These are phyloP conservation scores for Hemisphaericaspora xylofermentans DNA, from an alignment of 1,139 yeast species.

Conservation along the genomic window DNA sequence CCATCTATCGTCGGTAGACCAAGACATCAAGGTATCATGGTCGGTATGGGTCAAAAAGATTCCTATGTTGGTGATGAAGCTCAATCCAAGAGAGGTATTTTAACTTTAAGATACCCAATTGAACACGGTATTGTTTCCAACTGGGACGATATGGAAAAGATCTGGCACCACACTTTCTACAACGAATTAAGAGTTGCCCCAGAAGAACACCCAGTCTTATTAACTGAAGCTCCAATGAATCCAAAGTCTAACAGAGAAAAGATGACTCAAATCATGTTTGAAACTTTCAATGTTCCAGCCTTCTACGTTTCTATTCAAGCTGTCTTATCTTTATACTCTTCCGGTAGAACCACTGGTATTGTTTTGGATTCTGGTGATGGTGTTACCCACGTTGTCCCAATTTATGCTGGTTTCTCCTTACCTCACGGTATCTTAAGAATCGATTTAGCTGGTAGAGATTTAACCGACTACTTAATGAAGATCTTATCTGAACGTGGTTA, in stretches of 20 bases:
- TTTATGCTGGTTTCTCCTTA: slow-evolving; percentile 98
- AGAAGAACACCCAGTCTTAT: slow-evolving; percentile 97
- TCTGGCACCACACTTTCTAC: slow-evolving; percentile 98
- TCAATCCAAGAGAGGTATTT: slow-evolving; percentile 99
- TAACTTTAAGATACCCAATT: slow-evolving; percentile 97
- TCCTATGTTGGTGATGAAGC: slow-evolving; percentile 99
- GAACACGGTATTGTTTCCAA: slow-evolving; percentile 99
- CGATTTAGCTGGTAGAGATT: slow-evolving; percentile 99
- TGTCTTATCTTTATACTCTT: slow-evolving; percentile 94
- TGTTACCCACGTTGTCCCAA: slow-evolving; percentile 99
- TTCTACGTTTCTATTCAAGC: slow-evolving; percentile 99
- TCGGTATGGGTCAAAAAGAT: slow-evolving; percentile 99
- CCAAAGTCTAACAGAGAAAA: slow-evolving; percentile 99
- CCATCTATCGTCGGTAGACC: slow-evolving; percentile 99
- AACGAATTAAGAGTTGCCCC: slow-evolving; percentile 98
- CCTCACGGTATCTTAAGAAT: slow-evolving; percentile 99
- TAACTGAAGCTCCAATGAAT: slow-evolving; percentile 99
- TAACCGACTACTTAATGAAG: slow-evolving; percentile 98
- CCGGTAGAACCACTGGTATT: slow-evolving; percentile 99
- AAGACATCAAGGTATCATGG: slow-evolving; percentile 99
- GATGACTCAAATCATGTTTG: slow-evolving; percentile 98
- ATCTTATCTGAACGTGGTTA: slow-evolving; percentile 98
- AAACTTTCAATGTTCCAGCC: slow-evolving; percentile 98
- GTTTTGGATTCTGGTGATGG: slow-evolving; percentile 99
- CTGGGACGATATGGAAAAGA: slow-evolving; percentile 99